phyloP scores from a whole-genome alignment of 139 green algal genomes.

The Chlorella sp. region DNA sequence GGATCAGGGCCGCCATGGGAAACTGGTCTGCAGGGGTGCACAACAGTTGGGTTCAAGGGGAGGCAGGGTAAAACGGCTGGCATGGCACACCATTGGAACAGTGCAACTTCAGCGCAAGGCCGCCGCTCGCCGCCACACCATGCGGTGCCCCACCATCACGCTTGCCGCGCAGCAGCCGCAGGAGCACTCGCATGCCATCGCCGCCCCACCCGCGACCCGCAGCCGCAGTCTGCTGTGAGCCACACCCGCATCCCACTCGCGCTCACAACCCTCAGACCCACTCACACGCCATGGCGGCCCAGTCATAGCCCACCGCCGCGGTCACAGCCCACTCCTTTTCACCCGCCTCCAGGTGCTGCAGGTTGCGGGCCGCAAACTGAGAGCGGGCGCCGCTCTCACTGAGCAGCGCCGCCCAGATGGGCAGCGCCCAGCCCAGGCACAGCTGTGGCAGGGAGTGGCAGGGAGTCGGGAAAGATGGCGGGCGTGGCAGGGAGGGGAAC shows the following conservation, averaged over 20 bases:
- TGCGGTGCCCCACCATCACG: too few species aligned
- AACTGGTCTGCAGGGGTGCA: neutral
- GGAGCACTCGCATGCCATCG: too few species aligned
- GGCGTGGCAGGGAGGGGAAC: neutral
- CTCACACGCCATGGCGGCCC: neutral
- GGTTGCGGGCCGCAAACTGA: neutral
- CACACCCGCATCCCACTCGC: too few species aligned
- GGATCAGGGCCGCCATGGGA: neutral
- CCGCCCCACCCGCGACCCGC: too few species aligned
- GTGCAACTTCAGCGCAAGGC: too few species aligned
- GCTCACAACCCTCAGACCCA: too few species aligned
- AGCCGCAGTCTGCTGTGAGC: too few species aligned
- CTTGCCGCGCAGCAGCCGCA: too few species aligned
- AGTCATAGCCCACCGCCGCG: neutral
- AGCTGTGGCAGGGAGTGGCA: neutral
- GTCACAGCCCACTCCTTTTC: slow-evolving; percentile 7
- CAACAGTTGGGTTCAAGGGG: too few species aligned
- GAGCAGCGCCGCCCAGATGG: slow-evolving; percentile 1
- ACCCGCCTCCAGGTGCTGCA: neutral
- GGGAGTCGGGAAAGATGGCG: neutral
- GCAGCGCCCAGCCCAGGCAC: slow-evolving; percentile 12
- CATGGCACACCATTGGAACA: too few species aligned
- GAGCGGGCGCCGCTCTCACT: neutral
- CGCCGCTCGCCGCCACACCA: too few species aligned
- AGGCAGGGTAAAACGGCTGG: neutral